Conservation (phyloP, 2,329 filamentous ascomycete genomes). For the Thielaviopsis musarum region DNA sequence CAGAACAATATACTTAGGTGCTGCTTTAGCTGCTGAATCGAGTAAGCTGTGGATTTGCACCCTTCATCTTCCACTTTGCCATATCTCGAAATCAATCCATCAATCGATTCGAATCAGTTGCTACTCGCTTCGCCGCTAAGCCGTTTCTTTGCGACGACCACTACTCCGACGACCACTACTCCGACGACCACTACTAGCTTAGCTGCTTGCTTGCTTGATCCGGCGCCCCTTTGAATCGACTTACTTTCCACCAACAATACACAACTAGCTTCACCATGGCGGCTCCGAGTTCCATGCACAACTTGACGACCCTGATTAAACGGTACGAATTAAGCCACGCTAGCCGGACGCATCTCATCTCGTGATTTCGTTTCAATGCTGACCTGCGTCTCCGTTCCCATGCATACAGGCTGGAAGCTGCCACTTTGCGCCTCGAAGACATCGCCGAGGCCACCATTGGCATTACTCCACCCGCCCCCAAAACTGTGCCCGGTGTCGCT, state of each 20-base stretch:
- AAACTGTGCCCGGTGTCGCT: constrained; percentile 22
- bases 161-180: no score
- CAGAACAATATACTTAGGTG: background rate
- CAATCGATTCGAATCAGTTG: background rate
- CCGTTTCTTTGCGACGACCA: background rate
- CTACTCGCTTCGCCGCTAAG: background rate
- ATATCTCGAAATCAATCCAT: background rate
- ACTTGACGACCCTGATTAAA: constrained; percentile 94
- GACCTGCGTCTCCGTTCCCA: background rate
- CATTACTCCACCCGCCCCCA: constrained; percentile 31
- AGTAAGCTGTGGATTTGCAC: background rate
- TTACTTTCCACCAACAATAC: background rate
- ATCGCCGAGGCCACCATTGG: constrained; percentile 66
- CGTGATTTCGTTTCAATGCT: background rate
- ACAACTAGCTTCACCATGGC: constrained; percentile 37
- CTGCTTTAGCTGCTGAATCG: background rate
- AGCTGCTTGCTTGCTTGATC: background rate
- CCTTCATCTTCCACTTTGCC: no score
- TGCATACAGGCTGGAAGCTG: constrained; percentile 69
- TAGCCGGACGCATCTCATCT: background rate
- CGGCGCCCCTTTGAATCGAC: background rate
- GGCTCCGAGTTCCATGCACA: constrained; percentile 76
- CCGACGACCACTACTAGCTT: background rate
- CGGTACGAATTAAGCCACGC: constrained; percentile 44
- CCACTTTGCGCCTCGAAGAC: constrained; percentile 88